phyloP scores from a whole-genome alignment of 805 yeast genomes.

The Ogataea wickerhamii region DNA sequence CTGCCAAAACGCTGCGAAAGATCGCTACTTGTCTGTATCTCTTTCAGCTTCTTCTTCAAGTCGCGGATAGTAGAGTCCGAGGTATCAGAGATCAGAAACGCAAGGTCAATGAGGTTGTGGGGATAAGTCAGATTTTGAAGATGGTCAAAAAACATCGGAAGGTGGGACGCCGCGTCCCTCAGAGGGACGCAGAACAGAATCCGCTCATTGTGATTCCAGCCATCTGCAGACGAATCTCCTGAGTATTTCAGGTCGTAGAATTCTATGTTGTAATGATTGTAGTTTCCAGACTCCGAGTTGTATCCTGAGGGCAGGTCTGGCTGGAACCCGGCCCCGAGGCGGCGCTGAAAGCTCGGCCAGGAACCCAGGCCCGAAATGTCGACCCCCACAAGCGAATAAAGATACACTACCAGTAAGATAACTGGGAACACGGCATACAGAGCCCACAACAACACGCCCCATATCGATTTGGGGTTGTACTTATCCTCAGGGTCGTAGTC shows the following conservation, averaged over 20 bases:
- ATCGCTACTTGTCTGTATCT: constrained; percentile 64
- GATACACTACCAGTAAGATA: constrained; percentile 2
- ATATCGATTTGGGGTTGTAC: constrained; percentile 8
- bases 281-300: constrained; percentile 21
- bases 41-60: constrained; percentile 53
- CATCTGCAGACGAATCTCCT: constrained; percentile 56
- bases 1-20: constrained; percentile 62
- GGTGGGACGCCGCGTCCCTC: constrained; percentile 86
- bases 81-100: constrained; percentile 87
- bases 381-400: background rate
- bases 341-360: too few species aligned
- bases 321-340: constrained; percentile 18
- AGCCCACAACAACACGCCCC: constrained; percentile 18
- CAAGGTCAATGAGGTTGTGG: constrained; percentile 73
- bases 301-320: constrained; percentile 37
- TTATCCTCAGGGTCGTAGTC: constrained; percentile 15
- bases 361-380: background rate
- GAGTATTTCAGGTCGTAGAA: constrained; percentile 71
- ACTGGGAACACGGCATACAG: constrained; percentile 22
- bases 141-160: constrained; percentile 85
- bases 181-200: constrained; percentile 84
- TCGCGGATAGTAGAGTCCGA: constrained; percentile 80
- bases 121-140: constrained; percentile 80
- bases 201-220: constrained; percentile 78
- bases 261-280: constrained; percentile 44